Evolutionary conservation across 2,329 filamentous ascomycete species (phyloP), one percentile per base, ranked within the genome.

Genomic region (Colletotrichum somersetense): DNA sequence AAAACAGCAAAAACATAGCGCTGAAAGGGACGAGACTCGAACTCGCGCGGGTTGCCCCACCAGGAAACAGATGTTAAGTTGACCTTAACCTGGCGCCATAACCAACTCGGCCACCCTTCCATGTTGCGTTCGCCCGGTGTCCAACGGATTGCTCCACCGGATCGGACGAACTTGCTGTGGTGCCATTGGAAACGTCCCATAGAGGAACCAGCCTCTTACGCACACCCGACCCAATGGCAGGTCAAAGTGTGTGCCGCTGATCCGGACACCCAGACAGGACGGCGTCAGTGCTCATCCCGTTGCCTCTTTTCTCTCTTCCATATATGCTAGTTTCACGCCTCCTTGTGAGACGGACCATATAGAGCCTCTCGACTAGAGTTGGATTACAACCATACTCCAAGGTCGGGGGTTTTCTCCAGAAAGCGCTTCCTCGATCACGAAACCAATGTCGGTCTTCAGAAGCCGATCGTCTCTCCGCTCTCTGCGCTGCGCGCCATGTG

Each of bases 1-100:
- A 5, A 53, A 16, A 30, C 8, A 20, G 10, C 46, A 63, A 63
- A 52, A 63, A 42, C 5, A 2, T 0, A 5, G 10, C 0, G 0
- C 12, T 53, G 46, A 63, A 63, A 63, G 61, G 61, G 61, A 63
- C 61, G 61, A 63, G 61, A 63, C 61, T 63, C 61, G 61, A 63
- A 63, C 61, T 63, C 61, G 61, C 61, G 61, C 46, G 61, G 61
- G 48, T 63, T 63, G 61, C 61, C 61, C 61, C 61, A 63, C 61
- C 61, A 63, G 61, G 61, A 53, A 53, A 53, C 48, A 53, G 61
- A 63, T 63, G 48, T 63, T 63, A 53, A 63, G 61, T 23, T 63
- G 46, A 63, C 61, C 61, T 63, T 63, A 63, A 63, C 61, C 61
- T 63, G 61, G 61, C 61, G 61, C 61, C 61, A 63, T 53, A 63